Conservation (phyloP, 177 flowering plant species). For the Vitis hybrid region DNA sequence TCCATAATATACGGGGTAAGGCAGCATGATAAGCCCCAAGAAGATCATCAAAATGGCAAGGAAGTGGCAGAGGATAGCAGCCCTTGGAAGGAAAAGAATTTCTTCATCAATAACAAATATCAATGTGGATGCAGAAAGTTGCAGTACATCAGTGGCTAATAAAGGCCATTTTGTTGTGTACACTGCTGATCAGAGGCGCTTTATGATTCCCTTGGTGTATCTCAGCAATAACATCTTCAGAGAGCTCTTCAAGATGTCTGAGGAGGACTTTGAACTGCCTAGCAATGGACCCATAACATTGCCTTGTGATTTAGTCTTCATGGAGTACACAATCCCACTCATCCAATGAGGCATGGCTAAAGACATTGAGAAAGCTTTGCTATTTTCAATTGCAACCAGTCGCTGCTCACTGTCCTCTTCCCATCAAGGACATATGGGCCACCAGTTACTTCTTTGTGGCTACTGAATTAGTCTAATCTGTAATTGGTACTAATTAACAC, state of each 20-base stretch:
- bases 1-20: no score
- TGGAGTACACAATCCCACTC: conserved; percentile 22
- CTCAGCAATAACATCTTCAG: conserved; percentile 20
- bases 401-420: no score
- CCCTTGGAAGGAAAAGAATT: background rate
- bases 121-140: no score
- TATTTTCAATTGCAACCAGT: background rate
- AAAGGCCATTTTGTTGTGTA: conserved; percentile 33
- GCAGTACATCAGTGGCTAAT: background rate
- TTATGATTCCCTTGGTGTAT: conserved; percentile 30
- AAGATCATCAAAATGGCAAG: conserved; percentile 6
- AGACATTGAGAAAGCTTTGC: conserved; percentile 22
- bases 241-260: conserved; percentile 33
- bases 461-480: conserved; percentile 19
- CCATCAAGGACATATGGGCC: background rate
- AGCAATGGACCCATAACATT: conserved; percentile 24
- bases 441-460: conserved; percentile 1
- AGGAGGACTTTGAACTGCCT: conserved; percentile 23
- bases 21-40: no score
- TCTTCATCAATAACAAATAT: no score
- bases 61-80: conserved; percentile 17
- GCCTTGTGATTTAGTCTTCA: conserved; percentile 24
- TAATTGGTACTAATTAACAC: no score
- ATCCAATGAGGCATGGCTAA: background rate
- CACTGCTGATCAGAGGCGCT: conserved; percentile 16